Base-by-base conservation (phyloP, 129 eudicot species). In the Pittosporum tobira region DNA sequence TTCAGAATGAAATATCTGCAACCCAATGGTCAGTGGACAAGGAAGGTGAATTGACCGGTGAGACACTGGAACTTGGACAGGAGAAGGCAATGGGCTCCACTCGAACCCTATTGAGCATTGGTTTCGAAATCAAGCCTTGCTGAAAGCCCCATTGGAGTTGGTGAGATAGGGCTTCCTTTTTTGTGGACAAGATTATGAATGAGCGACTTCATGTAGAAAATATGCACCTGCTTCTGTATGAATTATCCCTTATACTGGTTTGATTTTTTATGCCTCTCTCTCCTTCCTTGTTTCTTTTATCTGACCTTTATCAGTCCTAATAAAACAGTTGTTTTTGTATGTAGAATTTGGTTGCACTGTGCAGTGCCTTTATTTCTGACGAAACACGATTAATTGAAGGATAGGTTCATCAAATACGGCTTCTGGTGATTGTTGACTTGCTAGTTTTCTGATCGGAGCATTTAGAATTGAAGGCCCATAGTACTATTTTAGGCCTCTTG, bases 51-150 rank as follows among this genome's bases (percentile, higher is more conserved):
- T 58, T 67, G 64, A 70, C 61, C 0, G 63, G 71, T 16, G 73
- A 78, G 62, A 38, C 72, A 21, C 37, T 63, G 43, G 67, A 71
- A 23, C 27, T 26, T 13, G 77, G 60, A 28, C 69, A 22, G 31
- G 80, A 73, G 40, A 81, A 78, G 71, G 59, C 77, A 13, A 50
- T 64, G 23, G 80, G 75, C 29, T 75, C 81, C 0, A 51, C 85
- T 51, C 67, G 48, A 65, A 76, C 87, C 48, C 87, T 86, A 38
- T 58, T 81, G 73, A 76, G 87, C 55, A 66, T 82, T 50, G 95
- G 87, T 23, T 75, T 86, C 16, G 90, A 86, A 68, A 75, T 82
- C 44, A 86, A 79, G 59, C 78, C 76, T 37, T 69, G 82, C 69
- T 81, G 71, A 81, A 48, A 42, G 23, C 20, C 48, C 23, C n/a